Conservation (phyloP, 73 alveolate species). For the Stentor roeselii region DNA sequence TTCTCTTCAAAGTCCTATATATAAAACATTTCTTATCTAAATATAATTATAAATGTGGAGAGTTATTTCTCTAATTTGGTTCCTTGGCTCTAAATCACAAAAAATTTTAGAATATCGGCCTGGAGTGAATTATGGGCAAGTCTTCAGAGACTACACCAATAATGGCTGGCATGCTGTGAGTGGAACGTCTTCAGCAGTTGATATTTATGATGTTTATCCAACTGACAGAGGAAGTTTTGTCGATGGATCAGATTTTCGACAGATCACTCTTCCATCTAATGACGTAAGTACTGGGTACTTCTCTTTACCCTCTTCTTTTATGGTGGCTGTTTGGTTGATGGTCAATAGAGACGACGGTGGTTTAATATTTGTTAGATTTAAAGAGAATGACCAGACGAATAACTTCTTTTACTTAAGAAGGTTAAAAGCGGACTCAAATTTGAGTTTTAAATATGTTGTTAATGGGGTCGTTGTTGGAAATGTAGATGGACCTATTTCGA, state of each 20-base stretch:
- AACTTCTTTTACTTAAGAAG: too few relatives aligned
- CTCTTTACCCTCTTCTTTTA: background rate
- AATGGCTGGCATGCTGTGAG: background rate
- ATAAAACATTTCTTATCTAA: too few relatives aligned
- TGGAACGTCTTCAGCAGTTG: background rate
- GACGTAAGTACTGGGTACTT: background rate
- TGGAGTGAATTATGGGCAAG: background rate
- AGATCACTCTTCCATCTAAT: background rate
- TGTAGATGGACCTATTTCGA: too few relatives aligned
- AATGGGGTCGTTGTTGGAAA: too few relatives aligned
- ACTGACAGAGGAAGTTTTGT: background rate
- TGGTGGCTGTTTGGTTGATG: background rate
- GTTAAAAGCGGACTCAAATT: too few relatives aligned
- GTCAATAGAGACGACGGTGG: background rate
- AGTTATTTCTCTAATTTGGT: too few relatives aligned
- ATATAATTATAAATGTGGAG: too few relatives aligned
- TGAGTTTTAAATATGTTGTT: too few relatives aligned
- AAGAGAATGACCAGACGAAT: too few relatives aligned
- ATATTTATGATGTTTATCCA: background rate
- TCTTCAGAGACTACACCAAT: background rate
- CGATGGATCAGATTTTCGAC: background rate
- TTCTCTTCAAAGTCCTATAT: too few relatives aligned
- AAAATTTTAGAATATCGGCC: constrained; percentile 36
- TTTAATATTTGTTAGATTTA: too few relatives aligned
- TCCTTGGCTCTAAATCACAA: too few relatives aligned